phyloP scores from a whole-genome alignment of 1,284 basidiomycete genomes.

The Ganoderma meredithae region DNA sequence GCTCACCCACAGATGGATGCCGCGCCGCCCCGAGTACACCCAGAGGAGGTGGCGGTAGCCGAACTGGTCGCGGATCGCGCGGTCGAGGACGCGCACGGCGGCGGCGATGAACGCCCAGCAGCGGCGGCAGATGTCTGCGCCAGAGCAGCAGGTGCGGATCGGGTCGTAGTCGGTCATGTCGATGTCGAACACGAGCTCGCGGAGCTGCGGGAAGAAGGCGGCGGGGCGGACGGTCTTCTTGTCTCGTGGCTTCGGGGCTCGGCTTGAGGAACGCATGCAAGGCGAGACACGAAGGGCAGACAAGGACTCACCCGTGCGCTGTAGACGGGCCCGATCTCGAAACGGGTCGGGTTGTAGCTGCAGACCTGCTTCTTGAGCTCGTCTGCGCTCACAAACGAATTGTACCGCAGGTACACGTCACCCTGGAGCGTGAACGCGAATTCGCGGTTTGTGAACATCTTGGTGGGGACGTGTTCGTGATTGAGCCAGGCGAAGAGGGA shows the following conservation, averaged over 20 bases:
- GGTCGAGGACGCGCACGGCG: conserved; percentile 91
- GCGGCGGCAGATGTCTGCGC: conserved; percentile 89
- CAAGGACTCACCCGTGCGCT: conserved; percentile 69
- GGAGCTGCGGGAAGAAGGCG: conserved; percentile 79
- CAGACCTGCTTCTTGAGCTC: conserved; percentile 94
- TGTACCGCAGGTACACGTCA: conserved; percentile 95
- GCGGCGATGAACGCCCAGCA: conserved; percentile 97
- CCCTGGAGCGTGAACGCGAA: conserved; percentile 96
- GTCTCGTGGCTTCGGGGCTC: conserved; percentile 79
- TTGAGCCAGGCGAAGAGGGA: conserved; percentile 96
- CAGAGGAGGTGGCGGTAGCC: conserved; percentile 87
- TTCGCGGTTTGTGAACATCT: conserved; percentile 91
- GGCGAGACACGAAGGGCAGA: background rate
- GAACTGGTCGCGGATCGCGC: conserved; percentile 84
- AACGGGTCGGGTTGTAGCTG: conserved; percentile 86
- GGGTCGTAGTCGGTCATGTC: conserved; percentile 99
- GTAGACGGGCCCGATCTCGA: conserved; percentile 97
- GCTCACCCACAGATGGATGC: conserved; percentile 98
- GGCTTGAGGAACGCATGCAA: background rate
- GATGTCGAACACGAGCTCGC: conserved; percentile 99
- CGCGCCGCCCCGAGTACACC: conserved; percentile 98
- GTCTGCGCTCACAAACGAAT: conserved; percentile 86
- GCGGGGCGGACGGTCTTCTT: conserved; percentile 85
- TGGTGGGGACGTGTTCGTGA: conserved; percentile 80
- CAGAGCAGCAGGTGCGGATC: conserved; percentile 94